These are phyloP conservation scores for Aspergillus glaucus DNA, from an alignment of 2,329 filamentous ascomycete species.

Conservation along the genomic window DNA sequence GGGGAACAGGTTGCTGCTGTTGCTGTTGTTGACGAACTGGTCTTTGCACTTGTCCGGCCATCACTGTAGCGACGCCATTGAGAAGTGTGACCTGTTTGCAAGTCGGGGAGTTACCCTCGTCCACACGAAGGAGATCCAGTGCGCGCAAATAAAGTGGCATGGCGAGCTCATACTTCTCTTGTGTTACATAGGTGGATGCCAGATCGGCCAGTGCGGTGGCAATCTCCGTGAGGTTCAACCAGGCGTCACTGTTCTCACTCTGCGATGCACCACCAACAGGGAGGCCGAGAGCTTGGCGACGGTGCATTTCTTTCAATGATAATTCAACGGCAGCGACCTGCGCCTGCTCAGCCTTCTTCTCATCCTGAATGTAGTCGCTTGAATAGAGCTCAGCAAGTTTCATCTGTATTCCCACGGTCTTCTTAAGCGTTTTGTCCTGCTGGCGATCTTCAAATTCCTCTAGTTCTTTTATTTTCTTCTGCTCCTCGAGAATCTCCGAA, in stretches of 20 bases:
- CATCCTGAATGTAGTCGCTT: slow-evolving; percentile 66
- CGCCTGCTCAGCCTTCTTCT: slow-evolving; percentile 66
- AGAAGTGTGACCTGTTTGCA: slow-evolving; percentile 73
- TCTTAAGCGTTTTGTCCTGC: slow-evolving; percentile 63
- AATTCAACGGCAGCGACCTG: slow-evolving; percentile 79
- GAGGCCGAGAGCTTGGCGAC: slow-evolving; percentile 60
- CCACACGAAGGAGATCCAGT: slow-evolving; percentile 57
- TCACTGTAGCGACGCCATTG: slow-evolving; percentile 53
- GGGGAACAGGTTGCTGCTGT: slow-evolving; percentile 42
- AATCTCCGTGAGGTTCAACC: slow-evolving; percentile 35
- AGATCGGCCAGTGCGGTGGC: slow-evolving; percentile 50
- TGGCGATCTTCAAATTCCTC: slow-evolving; percentile 33
- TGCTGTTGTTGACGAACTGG: slow-evolving; percentile 26
- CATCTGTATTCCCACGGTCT: slow-evolving; percentile 67
- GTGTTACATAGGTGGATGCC: slow-evolving; percentile 67
- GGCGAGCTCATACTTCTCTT: slow-evolving; percentile 70
- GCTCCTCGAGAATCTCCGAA: slow-evolving; percentile 14
- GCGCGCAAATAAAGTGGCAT: slow-evolving; percentile 83
- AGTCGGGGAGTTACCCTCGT: slow-evolving; percentile 39
- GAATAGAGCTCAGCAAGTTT: slow-evolving; percentile 82
- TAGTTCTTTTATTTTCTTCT: slow-evolving; percentile 17
- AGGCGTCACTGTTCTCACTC: slow-evolving; percentile 26
- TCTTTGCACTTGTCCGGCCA: slow-evolving; percentile 27
- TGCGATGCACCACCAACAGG: slow-evolving; percentile 58
- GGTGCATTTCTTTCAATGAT: slow-evolving; percentile 64